Conservation (phyloP, 257 asterid species). For the Solanum ossicruentum region DNA sequence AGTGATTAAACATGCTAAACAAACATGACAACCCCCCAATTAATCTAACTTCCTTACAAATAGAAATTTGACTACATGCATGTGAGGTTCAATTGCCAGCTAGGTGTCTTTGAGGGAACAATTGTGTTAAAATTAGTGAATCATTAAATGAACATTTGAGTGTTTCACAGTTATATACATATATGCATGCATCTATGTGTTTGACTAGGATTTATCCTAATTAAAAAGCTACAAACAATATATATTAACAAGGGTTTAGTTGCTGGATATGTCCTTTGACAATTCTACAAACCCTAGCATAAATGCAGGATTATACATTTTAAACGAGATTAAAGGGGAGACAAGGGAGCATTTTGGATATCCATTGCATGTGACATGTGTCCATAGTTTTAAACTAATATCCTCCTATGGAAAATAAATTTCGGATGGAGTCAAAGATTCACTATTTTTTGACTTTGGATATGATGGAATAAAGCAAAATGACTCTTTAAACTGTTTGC, state of each 20-base stretch:
- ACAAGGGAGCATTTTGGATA: conserved; percentile 19
- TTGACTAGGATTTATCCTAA: background rate
- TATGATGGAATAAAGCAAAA: no score
- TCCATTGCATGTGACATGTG: conserved; percentile 24
- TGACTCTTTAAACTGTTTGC: no score
- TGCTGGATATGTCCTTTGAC: conserved; percentile 14
- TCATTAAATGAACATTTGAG: background rate
- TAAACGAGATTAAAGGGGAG: conserved; percentile 16
- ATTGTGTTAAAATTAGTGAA: background rate
- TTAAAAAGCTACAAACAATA: background rate
- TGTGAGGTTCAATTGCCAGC: background rate
- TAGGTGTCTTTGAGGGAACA: background rate
- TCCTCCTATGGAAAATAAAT: background rate
- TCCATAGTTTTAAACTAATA: background rate
- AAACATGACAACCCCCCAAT: background rate
- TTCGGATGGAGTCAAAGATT: no score
- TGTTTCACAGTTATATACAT: background rate
- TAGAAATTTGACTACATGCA: background rate
- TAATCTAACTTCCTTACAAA: background rate
- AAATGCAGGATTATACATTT: conserved; percentile 5
- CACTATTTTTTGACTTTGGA: no score
- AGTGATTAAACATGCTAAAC: background rate
- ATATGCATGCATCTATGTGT: background rate
- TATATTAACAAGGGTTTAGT: background rate
- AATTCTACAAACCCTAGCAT: conserved; percentile 39